These are phyloP conservation scores for Serendipita sp. DNA, from an alignment of 768 basidiomycete species.

Conservation along the genomic window DNA sequence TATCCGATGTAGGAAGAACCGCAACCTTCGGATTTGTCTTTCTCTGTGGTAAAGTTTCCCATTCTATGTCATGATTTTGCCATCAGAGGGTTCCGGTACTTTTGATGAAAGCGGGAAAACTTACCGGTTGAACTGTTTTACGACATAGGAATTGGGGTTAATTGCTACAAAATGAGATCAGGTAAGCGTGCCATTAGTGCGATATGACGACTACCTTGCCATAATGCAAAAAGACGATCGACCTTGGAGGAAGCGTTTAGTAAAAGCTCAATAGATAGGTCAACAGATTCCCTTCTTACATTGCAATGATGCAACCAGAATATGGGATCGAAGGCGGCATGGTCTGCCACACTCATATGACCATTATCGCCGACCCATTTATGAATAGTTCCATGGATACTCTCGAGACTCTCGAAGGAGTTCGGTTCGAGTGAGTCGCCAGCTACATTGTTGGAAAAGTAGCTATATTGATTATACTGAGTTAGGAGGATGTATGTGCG, in stretches of 20 bases:
- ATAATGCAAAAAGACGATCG: constrained; percentile 35
- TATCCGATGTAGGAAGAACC: not conserved
- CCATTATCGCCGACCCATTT: constrained; percentile 23
- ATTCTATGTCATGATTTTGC: constrained; percentile 1
- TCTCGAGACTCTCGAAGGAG: constrained; percentile 22
- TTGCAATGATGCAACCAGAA: constrained; percentile 36
- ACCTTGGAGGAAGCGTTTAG: constrained; percentile 21
- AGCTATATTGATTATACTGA: not conserved
- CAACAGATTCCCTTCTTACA: not conserved
- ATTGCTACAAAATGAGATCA: constrained; percentile 19
- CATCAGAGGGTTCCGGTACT: too few relatives aligned
- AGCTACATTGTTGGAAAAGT: constrained; percentile 6
- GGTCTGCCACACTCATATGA: constrained; percentile 24
- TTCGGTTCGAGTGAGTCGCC: not conserved
- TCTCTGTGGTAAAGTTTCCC: not conserved
- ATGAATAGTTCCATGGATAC: constrained; percentile 35
- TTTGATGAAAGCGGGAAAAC: too few relatives aligned
- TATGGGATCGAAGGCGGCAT: constrained; percentile 33
- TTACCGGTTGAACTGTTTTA: too few relatives aligned
- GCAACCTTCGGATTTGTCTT: not conserved
- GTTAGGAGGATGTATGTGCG: constrained; percentile 3
- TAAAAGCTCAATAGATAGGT: not conserved
- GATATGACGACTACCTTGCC: constrained; percentile 19
- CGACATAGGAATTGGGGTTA: constrained; percentile 20
- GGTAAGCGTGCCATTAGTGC: not conserved